Conservation (phyloP, 768 basidiomycete genomes). For the Russula sp. region DNA sequence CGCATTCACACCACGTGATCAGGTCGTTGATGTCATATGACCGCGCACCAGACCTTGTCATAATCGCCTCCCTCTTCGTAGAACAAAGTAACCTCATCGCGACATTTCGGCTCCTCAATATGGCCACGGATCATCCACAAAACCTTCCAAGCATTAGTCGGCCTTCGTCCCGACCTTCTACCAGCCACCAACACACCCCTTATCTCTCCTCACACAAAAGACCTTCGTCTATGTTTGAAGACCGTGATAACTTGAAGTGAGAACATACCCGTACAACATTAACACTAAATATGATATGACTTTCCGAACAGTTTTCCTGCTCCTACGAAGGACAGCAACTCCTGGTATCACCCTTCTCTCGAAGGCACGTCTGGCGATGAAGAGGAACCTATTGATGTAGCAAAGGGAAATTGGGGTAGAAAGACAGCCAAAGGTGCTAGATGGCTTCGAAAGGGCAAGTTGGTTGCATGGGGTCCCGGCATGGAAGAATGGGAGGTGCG, state of each 20-base stretch:
- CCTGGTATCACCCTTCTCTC: conserved; percentile 82
- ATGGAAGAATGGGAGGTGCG: conserved; percentile 83
- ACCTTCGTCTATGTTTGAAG: conserved; percentile 15
- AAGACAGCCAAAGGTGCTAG: conserved; percentile 69
- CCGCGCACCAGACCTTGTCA: not conserved
- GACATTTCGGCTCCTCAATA: conserved; percentile 8
- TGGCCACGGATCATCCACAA: conserved; percentile 22
- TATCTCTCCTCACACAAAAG: conserved; percentile 17
- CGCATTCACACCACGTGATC: too few relatives aligned
- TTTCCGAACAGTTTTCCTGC: conserved; percentile 9
- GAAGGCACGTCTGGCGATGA: conserved; percentile 60
- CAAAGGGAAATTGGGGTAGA: conserved; percentile 77
- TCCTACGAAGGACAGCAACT: conserved; percentile 57
- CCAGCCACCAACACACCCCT: conserved; percentile 16
- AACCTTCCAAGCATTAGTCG: conserved; percentile 16
- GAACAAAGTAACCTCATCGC: too few relatives aligned
- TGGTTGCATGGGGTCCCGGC: conserved; percentile 75
- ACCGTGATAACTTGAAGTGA: conserved; percentile 8
- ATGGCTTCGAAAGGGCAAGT: conserved; percentile 78
- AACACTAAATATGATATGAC: not conserved
- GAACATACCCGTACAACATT: not conserved
- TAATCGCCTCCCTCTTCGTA: too few relatives aligned
- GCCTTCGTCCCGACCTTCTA: conserved; percentile 21
- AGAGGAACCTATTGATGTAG: conserved; percentile 37
- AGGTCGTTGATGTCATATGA: not conserved